Percentiles rank a stretch among this genome's conserved stretches.
Evolutionary conservation across 352 stramenopile species (phyloP).

Genomic region (Globisporangium radiosum): DNA sequence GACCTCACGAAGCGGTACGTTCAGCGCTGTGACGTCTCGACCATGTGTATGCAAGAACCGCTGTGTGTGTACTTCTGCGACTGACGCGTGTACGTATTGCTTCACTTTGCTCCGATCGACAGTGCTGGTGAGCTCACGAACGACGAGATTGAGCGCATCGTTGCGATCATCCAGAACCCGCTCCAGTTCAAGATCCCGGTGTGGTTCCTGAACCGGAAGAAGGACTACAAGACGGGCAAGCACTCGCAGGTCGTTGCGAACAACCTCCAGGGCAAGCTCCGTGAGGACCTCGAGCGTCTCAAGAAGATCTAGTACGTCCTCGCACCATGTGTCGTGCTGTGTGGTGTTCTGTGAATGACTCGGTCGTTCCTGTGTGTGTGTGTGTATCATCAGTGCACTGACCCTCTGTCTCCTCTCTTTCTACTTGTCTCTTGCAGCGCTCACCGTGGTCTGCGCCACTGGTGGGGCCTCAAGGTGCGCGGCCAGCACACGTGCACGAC

Average conservation of each 20-base stretch:
- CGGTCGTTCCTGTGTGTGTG: background rate
- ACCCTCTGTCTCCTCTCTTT: background rate
- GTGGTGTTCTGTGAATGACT: background rate
- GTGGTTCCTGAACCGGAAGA: constrained; percentile 99
- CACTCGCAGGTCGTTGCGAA: constrained; percentile 98
- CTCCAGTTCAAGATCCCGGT: constrained; percentile 99
- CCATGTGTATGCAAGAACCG: background rate
- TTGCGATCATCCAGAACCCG: constrained; percentile 99
- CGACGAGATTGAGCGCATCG: constrained; percentile 99
- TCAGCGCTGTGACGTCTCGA: too few species aligned
- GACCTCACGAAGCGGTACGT: constrained; percentile 95
- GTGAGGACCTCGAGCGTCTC: constrained; percentile 98
- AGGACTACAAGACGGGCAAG: constrained; percentile 99
- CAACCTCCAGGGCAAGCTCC: constrained; percentile 97
- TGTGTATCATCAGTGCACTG: background rate
- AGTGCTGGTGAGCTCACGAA: constrained; percentile 96
- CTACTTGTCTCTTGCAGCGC: constrained; percentile 25
- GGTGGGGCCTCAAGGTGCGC: constrained; percentile 99
- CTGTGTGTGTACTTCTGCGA: background rate
- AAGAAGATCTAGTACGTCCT: constrained; percentile 96
- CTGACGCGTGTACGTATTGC: too few species aligned
- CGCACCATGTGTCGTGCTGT: background rate
- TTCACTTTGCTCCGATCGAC: background rate
- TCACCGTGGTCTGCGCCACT: constrained; percentile 99
- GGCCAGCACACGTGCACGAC: constrained; percentile 99